These are phyloP conservation scores for Geotrichum phurueaensis DNA, from an alignment of 1,139 yeast species.

Conservation along the genomic window DNA sequence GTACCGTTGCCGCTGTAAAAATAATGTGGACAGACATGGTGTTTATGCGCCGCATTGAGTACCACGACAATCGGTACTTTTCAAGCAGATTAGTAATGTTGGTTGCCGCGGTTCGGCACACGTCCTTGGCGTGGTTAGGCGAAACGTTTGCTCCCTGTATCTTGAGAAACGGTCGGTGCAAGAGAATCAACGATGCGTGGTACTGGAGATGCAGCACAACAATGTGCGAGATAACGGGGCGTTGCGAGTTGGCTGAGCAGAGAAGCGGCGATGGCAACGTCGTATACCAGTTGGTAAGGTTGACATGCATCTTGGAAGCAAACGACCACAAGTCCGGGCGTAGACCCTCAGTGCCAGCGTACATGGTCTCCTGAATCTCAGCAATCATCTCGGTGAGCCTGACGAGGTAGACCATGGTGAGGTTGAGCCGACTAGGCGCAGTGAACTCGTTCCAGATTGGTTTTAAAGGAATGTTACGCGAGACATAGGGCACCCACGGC, in stretches of 20 bases:
- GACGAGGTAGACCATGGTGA: constrained; percentile 8
- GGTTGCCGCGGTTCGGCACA: constrained; percentile 18
- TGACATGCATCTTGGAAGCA: constrained; percentile 18
- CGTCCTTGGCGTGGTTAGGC: constrained; percentile 16
- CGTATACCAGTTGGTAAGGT: constrained; percentile 22
- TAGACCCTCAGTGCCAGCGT: constrained; percentile 2
- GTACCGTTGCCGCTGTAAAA: constrained; percentile 25
- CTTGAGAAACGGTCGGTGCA: constrained; percentile 22
- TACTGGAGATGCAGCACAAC: constrained; percentile 23
- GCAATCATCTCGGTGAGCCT: constrained; percentile 11
- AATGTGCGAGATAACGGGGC: constrained; percentile 20
- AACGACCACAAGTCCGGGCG: constrained; percentile 9
- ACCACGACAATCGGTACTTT: constrained; percentile 15
- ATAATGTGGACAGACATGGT: constrained; percentile 23
- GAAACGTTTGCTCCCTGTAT: constrained; percentile 13
- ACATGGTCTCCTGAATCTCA: constrained; percentile 16
- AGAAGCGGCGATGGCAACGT: constrained; percentile 21
- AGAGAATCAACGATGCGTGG: constrained; percentile 22
- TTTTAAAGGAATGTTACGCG: constrained; percentile 2
- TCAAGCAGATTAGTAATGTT: constrained; percentile 14
- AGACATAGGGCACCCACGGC: constrained; percentile 15
- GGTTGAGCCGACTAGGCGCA: constrained; percentile 7
- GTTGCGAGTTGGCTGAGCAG: constrained; percentile 17
- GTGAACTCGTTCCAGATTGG: constrained; percentile 14
- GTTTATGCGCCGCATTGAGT: constrained; percentile 23